Evolutionary conservation across 2,329 filamentous ascomycete species (phyloP), one percentile per base, ranked within the genome.

Genomic region (Metarhizium rileyi): DNA sequence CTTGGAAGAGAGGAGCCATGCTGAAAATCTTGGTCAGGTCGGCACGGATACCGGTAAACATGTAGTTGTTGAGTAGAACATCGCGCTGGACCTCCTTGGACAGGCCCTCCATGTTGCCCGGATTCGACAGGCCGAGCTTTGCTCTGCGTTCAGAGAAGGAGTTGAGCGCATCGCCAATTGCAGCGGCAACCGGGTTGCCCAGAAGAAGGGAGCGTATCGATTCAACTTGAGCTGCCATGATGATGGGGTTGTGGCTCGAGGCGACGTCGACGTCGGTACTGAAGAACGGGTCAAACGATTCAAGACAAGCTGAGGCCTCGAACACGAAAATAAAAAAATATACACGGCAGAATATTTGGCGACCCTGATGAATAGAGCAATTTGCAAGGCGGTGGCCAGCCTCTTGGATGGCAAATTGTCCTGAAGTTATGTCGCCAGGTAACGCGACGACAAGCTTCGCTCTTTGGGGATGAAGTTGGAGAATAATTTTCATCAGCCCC

Each of bases 21-120:
- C 90, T 93, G 73, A 97, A 95, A 65, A 89, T 84, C 78, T 96
- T 97, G 66, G 90, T 96, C 66, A 97, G 76, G 70, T 98, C 93
- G 68, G 91, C 94, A 66, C 91, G 87, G 68, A 98, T 80, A 63
- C 93, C 93, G 42, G 88, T 87, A 76, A 98, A 97, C 83, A 93
- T 94, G 70, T 89, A 87, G 76, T 96, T 95, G 73, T 86, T 93
- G 63, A 96, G 82, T 67, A 97, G 85, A 61, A 96, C 90, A 79
- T 96, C 90, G 71, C 90, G 90, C 74, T 94, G 86, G 55, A 96
- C 90, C 75, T 98, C 93, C 67, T 86, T 84, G 59, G 86, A 81
- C 67, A 95, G 84, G 64, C 83, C 84, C 71, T 98, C 93, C 58
- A 96, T 84, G 47, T 87, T 90, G 61, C 93, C 93, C 38, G 93